Evolutionary conservation across 1,139 yeast genomes (phyloP), one percentile per base, ranked within the genome.

Genomic region (Schwanniomyces etchellsii): DNA sequence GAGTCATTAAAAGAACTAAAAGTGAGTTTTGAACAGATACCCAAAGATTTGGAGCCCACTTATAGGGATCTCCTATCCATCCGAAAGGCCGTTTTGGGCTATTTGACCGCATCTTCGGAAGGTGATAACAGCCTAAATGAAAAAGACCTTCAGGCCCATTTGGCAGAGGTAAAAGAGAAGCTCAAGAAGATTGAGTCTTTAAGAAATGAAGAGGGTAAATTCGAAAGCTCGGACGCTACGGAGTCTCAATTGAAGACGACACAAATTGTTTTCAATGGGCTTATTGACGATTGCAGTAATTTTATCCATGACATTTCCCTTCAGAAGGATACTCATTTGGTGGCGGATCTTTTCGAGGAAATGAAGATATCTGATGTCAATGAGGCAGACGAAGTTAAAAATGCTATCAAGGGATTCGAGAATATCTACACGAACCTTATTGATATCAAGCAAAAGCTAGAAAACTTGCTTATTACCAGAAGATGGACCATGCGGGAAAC

Each of bases 401-500:
- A 14, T n/a, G 9, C 20, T 5, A 28, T 38, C 17, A 42, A 32
- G 34, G 36, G 40, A 11, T 49, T 59, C 27, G 45, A 46, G 28
- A 30, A 31, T 12, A 43, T 66, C 16, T 65, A 64, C 44, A 44
- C 50, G 23, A 52, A 55, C 39, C 64, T 91, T 41, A 62, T 75
- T 22, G 75, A 71, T 27, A 66, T 86, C 44, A 85, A 86, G 54
- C 66, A 75, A 16, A 80, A 79, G 14, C 65, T 91, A 39, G 95
- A 85, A 45, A 85, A 84, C 44, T 63, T 91, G 42, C 66, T 88
- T 41, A 76, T 91, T 21, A 91, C 98, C 3, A 79, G 96, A 58
- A 75, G 97, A 54, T 91, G 98, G 98, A 89, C 97, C 2, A 66
- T 91, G 57, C 75, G 98, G 49, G 95, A 88, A 50, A 91, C 97